These are phyloP conservation scores for Xanthoceras sorbifolium DNA, from an alignment of 345 rosid genomes.

Conservation along the genomic window DNA sequence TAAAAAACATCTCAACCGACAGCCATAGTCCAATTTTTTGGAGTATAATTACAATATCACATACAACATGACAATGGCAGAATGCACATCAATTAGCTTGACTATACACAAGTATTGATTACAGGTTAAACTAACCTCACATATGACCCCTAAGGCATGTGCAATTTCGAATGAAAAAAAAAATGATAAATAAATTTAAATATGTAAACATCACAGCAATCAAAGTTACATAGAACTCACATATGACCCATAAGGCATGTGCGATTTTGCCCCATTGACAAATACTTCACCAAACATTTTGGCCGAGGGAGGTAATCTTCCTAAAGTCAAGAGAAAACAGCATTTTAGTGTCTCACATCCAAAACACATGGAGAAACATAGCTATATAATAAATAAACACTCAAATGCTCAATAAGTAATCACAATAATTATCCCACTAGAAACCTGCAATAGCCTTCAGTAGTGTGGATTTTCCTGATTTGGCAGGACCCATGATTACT, in stretches of 20 bases:
- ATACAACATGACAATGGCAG: not conserved
- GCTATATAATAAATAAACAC: not conserved
- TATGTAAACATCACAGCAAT: not conserved
- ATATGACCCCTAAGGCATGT: not conserved
- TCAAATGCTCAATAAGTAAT: not conserved
- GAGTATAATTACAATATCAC: not conserved
- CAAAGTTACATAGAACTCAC: constrained; percentile 52
- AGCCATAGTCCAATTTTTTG: not conserved
- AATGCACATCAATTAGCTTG: not conserved
- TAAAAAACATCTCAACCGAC: not conserved
- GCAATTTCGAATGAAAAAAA: not conserved
- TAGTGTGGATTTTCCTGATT: constrained; percentile 93
- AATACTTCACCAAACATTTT: constrained; percentile 85
- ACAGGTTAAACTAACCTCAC: not conserved
- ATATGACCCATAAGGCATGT: constrained; percentile 84
- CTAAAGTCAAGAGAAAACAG: constrained; percentile 44
- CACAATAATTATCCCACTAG: constrained; percentile 5
- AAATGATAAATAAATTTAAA: not conserved
- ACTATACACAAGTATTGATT: not conserved
- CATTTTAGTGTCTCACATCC: constrained; percentile 17
- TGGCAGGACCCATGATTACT: constrained; percentile 98
- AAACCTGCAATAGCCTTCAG: constrained; percentile 93
- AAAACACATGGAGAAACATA: not conserved
- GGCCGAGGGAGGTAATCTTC: constrained; percentile 81
- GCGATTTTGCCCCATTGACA: constrained; percentile 70